Evolutionary conservation across 352 stramenopile genomes (phyloP).

Genomic region (Pythium volutum): DNA sequence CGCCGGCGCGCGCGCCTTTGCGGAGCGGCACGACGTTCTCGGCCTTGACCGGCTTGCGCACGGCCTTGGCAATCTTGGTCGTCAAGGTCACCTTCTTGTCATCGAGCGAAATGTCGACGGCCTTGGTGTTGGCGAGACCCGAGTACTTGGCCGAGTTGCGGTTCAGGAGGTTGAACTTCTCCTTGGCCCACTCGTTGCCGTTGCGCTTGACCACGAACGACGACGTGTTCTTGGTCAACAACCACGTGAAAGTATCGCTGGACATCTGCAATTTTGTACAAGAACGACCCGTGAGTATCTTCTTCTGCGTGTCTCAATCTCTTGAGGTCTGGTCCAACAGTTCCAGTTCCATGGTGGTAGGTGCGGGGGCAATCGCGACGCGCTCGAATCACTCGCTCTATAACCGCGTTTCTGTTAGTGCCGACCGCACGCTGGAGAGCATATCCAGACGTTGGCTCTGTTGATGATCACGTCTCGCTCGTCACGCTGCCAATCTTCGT

Average conservation of each 20-base stretch:
- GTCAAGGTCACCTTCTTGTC: slow-evolving; percentile 87
- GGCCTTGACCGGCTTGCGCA: slow-evolving; percentile 67
- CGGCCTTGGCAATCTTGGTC: slow-evolving; percentile 77
- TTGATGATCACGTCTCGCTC: not conserved
- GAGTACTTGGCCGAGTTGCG: slow-evolving; percentile 97
- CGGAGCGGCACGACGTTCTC: slow-evolving; percentile 74
- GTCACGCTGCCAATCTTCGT: not conserved
- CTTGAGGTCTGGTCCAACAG: too few relatives aligned
- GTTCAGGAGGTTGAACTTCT: slow-evolving; percentile 96
- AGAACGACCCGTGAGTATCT: slow-evolving; percentile 14
- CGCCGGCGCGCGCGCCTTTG: slow-evolving; percentile 79
- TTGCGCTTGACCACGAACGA: slow-evolving; percentile 95
- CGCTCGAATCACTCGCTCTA: not conserved
- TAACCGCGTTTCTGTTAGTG: not conserved
- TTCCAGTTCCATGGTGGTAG: not conserved
- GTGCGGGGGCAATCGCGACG: not conserved
- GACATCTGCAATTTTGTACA: slow-evolving; percentile 66
- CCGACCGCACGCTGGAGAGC: not conserved
- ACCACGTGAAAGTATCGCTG: slow-evolving; percentile 95
- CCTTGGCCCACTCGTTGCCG: slow-evolving; percentile 87
- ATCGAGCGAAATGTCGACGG: slow-evolving; percentile 87
- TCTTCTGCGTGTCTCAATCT: not conserved
- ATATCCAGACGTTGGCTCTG: not conserved
- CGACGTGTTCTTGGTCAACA: slow-evolving; percentile 95
- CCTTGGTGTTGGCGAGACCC: slow-evolving; percentile 92